Evolutionary conservation across 257 asterid genomes (phyloP), one percentile per base, ranked within the genome.

Genomic region (Scutellaria galericulata): DNA sequence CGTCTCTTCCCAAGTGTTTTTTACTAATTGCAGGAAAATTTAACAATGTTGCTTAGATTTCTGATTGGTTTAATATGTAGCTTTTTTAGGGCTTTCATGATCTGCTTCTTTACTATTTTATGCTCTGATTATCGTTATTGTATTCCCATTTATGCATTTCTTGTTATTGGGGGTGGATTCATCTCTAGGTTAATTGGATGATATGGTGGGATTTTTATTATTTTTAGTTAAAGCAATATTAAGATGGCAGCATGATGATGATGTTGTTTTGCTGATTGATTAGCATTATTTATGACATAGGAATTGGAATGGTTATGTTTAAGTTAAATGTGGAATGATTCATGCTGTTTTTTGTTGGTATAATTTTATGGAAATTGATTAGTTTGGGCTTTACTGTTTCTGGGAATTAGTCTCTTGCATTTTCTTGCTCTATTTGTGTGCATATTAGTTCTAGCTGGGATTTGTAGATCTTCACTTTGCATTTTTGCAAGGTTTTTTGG

Each of bases 401-500:
- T 22, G 55, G 62, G 31, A 58, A 39, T 39, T 14, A n/a, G 40
- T 60, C 51, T 75, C 18, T 35, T 41, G 73, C 39, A 55, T 40
- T 54, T 20, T 24, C 57, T 18, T 64, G 24, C 45, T 50, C 12
- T 24, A 46, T 40, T 60, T 39, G 1, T 48, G 37, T 50, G 56
- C 20, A 59, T 31, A 15, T 10, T 13, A 68, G n/a, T 46, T 44
- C 8, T 24, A 24, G 27, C 27, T 24, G 27, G 27, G 27, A 1
- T 24, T 24, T 24, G 1, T 24, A 24, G 27, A 24, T 24, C 27
- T 24, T 24, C 27, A 24, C 27, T 24, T 24, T 24, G 27, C 27
- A 24, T 24, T 24, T 24, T 24, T 24, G 27, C 27, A 24, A 1
- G 27, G 27, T 1, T 24, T 24, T 24, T 24, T 24, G 27, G 2